These are phyloP conservation scores for Dimocarpus longan DNA, from an alignment of 345 rosid species.

Conservation along the genomic window DNA sequence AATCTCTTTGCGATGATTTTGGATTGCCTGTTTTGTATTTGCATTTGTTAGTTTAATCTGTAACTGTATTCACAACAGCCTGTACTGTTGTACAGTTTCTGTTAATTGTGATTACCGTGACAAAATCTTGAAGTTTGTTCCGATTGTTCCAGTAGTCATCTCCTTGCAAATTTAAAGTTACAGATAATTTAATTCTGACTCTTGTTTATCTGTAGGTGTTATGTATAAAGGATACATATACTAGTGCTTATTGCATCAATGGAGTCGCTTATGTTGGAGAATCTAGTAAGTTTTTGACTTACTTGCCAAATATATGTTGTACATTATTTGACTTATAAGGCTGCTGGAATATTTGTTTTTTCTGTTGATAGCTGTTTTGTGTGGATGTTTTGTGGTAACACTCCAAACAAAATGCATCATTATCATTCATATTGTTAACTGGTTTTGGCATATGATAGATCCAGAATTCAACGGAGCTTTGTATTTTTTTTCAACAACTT, in stretches of 20 bases:
- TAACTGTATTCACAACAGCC: background rate
- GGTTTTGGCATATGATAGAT: background rate
- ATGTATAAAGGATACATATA: slow-evolving; percentile 19
- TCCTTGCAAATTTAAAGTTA: background rate
- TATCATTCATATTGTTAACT: background rate
- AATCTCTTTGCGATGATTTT: background rate
- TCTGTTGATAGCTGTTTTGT: background rate
- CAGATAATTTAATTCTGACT: slow-evolving; percentile 9
- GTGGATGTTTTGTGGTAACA: background rate
- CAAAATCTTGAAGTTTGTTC: background rate
- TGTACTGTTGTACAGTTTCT: background rate
- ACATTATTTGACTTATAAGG: background rate
- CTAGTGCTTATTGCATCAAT: slow-evolving; percentile 25
- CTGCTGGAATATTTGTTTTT: background rate
- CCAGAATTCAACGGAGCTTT: background rate
- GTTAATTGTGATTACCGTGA: background rate
- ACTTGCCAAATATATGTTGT: background rate
- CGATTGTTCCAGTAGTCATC: background rate
- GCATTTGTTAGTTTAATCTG: background rate
- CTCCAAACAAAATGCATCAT: background rate
- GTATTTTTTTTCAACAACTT: background rate
- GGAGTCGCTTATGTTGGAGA: slow-evolving; percentile 30
- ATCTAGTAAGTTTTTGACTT: slow-evolving; percentile 26
- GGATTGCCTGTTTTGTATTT: background rate
- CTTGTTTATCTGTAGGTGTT: slow-evolving; percentile 17